Evolutionary conservation across 495 filamentous ascomycete genomes (phyloP).

Genomic region (Penicillium macrosclerotiorum): DNA sequence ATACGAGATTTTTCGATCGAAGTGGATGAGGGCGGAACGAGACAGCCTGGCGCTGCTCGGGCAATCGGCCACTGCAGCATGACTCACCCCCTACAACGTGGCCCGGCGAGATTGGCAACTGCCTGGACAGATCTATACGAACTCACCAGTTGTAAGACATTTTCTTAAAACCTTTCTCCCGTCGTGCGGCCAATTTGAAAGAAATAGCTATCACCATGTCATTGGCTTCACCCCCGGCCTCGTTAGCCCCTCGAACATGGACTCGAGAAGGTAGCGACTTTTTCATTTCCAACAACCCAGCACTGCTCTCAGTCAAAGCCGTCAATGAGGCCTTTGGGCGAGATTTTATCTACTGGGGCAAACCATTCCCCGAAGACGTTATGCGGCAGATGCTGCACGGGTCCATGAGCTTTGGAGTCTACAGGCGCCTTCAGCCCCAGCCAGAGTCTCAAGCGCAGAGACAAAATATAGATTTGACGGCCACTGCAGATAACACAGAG

Average conservation of each 20-base stretch:
- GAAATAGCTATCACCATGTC: slow-evolving; percentile 13
- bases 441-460: background rate
- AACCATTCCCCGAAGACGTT: slow-evolving; percentile 36
- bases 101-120: too few species aligned
- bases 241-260: slow-evolving; percentile 20
- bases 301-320: slow-evolving; percentile 48
- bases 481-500: slow-evolving; percentile 15
- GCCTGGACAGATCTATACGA: too few species aligned
- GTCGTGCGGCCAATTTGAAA: too few species aligned
- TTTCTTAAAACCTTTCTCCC: too few species aligned
- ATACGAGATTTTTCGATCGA: too few species aligned
- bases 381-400: slow-evolving; percentile 48
- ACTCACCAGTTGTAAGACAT: too few species aligned
- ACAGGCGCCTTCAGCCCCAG: slow-evolving; percentile 18
- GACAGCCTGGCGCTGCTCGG: too few species aligned
- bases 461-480: too few species aligned
- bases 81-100: too few species aligned
- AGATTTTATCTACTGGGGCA: slow-evolving; percentile 56
- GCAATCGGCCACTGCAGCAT: background rate
- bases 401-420: slow-evolving; percentile 56
- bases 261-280: slow-evolving; percentile 29
- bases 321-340: slow-evolving; percentile 50
- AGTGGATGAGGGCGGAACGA: too few species aligned
- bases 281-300: slow-evolving; percentile 51
- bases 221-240: slow-evolving; percentile 15